Conservation (phyloP, 208 protist genomes). For the Leishmania aethiopica region DNA sequence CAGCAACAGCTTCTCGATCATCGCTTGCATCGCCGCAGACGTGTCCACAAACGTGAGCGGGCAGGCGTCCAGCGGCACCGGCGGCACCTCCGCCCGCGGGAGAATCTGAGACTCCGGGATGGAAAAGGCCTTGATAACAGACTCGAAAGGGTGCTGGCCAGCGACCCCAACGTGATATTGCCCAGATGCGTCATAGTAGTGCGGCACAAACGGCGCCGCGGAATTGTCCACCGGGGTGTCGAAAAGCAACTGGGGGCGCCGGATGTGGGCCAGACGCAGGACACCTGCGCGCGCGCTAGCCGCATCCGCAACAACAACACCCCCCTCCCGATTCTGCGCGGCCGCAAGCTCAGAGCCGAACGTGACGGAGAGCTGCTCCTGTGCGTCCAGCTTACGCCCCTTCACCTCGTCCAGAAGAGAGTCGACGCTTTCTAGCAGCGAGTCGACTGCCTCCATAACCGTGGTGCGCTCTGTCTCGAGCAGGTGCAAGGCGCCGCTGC, state of each 20-base stretch:
- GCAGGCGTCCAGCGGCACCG: conserved; percentile 59
- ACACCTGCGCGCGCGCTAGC: conserved; percentile 11
- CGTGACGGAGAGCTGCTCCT: conserved; percentile 77
- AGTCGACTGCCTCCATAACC: conserved; percentile 88
- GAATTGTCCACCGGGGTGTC: conserved; percentile 79
- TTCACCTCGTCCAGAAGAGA: conserved; percentile 77
- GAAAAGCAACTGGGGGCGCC: conserved; percentile 84
- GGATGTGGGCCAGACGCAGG: conserved; percentile 32
- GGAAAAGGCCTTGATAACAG: conserved; percentile 52
- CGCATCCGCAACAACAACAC: not conserved
- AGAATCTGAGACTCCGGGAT: conserved; percentile 61
- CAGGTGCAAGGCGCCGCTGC: conserved; percentile 33
- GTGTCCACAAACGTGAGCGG: conserved; percentile 80
- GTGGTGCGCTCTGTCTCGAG: conserved; percentile 53
- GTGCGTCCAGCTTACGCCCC: conserved; percentile 58
- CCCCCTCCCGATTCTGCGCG: conserved; percentile 9
- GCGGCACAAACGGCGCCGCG: conserved; percentile 56
- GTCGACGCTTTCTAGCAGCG: conserved; percentile 85
- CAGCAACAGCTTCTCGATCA: conserved; percentile 49
- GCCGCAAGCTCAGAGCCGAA: conserved; percentile 71
- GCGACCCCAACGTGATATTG: conserved; percentile 48
- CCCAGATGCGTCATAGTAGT: conserved; percentile 65
- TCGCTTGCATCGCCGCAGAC: conserved; percentile 45
- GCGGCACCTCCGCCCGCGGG: conserved; percentile 54
- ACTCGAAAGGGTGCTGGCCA: conserved; percentile 78